These are phyloP conservation scores for Solanum etuberosum DNA, from an alignment of 257 asterid genomes.

Conservation along the genomic window DNA sequence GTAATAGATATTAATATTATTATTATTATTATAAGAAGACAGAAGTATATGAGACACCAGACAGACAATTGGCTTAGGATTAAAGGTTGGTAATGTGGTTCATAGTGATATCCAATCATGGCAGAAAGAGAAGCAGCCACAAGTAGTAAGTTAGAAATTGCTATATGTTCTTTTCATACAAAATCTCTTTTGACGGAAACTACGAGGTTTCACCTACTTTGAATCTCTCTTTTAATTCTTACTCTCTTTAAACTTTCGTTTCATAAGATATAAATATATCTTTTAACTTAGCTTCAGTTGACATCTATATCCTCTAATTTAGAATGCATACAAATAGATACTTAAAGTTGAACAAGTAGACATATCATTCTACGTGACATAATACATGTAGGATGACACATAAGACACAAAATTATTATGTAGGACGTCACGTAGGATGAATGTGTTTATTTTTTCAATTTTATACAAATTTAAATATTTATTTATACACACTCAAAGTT, in stretches of 20 bases:
- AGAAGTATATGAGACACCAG: slow-evolving; percentile 14
- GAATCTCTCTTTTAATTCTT: slow-evolving; percentile 6
- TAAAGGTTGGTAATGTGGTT: slow-evolving; percentile 25
- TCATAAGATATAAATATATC: no score
- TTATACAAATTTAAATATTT: no score
- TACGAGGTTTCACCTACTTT: slow-evolving; percentile 41
- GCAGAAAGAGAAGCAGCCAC: background rate
- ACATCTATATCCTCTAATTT: no score
- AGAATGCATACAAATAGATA: no score
- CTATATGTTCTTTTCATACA: background rate
- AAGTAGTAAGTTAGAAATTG: background rate
- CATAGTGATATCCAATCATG: slow-evolving; percentile 20
- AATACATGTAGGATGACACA: no score
- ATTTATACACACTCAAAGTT: no score
- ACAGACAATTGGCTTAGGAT: slow-evolving; percentile 12
- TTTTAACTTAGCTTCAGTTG: rapidly evolving
- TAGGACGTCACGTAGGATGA: no score
- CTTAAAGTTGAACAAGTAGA: no score
- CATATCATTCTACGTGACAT: no score
- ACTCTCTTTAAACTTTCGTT: background rate
- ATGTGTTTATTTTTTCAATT: no score
- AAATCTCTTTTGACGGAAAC: slow-evolving; percentile 32
- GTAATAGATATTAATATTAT: background rate
- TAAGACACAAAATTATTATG: no score
- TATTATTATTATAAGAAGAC: background rate